A percentile compares a stretch with the other conserved stretches of the same genome.
phyloP scores from a whole-genome alignment of 176 grass and related monocot species.

The Dactylis glomerata region DNA sequence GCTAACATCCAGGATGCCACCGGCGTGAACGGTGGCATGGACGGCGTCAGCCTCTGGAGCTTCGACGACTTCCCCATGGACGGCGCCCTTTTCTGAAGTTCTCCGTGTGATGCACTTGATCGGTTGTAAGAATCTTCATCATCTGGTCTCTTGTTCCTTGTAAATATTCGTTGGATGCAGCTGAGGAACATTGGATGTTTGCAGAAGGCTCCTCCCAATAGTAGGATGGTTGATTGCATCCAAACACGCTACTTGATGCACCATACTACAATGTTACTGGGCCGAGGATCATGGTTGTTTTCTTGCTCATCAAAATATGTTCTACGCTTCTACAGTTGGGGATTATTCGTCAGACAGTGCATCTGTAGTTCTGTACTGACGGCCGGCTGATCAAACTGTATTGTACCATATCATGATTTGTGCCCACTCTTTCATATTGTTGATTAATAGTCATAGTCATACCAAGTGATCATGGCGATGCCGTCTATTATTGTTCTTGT shows the following conservation, averaged over 20 bases:
- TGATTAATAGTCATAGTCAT: constrained; percentile 3
- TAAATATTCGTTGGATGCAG: not conserved
- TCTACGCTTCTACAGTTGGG: not conserved
- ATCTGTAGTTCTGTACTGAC: not conserved
- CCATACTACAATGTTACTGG: too few species aligned
- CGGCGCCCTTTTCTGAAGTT: constrained; percentile 32
- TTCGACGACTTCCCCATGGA: constrained; percentile 65
- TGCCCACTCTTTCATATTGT: not conserved
- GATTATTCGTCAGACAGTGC: not conserved
- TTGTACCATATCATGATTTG: not conserved
- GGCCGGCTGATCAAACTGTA: constrained; percentile 14
- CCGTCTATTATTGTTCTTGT: not conserved
- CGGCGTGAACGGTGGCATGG: not conserved
- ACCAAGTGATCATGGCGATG: constrained; percentile 3
- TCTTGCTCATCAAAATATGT: too few species aligned
- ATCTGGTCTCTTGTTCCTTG: not conserved
- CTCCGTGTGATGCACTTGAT: not conserved
- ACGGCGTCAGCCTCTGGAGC: constrained; percentile 54
- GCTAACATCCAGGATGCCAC: constrained; percentile 19
- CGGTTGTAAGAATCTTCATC: constrained; percentile 3
- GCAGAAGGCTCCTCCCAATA: too few species aligned
- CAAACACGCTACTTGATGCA: too few species aligned
- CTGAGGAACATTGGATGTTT: not conserved
- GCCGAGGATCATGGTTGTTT: too few species aligned
- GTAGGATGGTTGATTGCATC: too few species aligned